Conservation (phyloP, 768 basidiomycete genomes). For the Coprinopsis marcescibilis region DNA sequence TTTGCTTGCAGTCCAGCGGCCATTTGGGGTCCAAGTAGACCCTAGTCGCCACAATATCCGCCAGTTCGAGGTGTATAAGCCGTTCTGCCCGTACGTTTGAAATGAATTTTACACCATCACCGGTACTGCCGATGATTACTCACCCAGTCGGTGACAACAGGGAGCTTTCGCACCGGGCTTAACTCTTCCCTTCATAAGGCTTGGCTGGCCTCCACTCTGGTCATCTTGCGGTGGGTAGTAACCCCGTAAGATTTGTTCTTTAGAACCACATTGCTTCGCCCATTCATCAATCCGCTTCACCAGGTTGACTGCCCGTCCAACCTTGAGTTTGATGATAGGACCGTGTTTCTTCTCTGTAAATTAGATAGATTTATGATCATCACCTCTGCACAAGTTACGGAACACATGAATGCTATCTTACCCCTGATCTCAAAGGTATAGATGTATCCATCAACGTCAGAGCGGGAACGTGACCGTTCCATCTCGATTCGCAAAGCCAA, state of each 20-base stretch:
- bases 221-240: conserved; percentile 55
- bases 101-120: neutral
- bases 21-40: conserved; percentile 56
- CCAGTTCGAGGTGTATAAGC: conserved; percentile 75
- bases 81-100: conserved; percentile 39
- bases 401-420: conserved; percentile 19
- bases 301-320: conserved; percentile 72
- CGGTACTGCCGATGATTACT: conserved; percentile 7
- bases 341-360: conserved; percentile 16
- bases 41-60: conserved; percentile 53
- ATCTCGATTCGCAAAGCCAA: conserved; percentile 42
- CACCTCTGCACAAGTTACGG: neutral
- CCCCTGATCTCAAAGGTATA: conserved; percentile 79
- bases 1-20: conserved; percentile 23
- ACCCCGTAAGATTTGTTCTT: conserved; percentile 66
- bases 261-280: conserved; percentile 76
- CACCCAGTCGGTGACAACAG: conserved; percentile 63
- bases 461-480: conserved; percentile 42
- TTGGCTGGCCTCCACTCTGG: conserved; percentile 34
- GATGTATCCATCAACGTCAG: conserved; percentile 71
- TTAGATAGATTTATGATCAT: neutral
- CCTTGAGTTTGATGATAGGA: conserved; percentile 60
- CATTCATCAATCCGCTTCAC: conserved; percentile 71
- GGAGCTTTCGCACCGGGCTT: conserved; percentile 54
- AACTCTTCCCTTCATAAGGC: conserved; percentile 62